Percentiles rank a stretch among this genome's conserved stretches.
phyloP scores from a whole-genome alignment of 441 rosid genomes.

The Gossypium davidsonii region DNA sequence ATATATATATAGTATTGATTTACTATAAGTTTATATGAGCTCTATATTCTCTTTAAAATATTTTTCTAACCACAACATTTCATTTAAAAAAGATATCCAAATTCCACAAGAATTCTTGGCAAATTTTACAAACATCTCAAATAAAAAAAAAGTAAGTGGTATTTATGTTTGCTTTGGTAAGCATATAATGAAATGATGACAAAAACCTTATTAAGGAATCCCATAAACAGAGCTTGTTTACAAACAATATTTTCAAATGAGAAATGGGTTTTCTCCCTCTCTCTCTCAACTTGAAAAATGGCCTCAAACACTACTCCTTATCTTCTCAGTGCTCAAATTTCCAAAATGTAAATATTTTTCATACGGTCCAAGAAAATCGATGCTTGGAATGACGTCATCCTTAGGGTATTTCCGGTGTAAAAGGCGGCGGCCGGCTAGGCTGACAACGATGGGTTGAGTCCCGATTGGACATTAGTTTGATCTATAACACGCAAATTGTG shows the following conservation, averaged over 20 bases:
- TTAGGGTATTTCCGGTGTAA: neutral
- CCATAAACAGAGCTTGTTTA: neutral
- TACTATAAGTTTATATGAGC: no score
- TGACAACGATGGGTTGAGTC: conserved; percentile 19
- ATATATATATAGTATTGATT: no score
- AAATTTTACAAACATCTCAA: no score
- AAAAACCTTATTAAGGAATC: conserved; percentile 11
- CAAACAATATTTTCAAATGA: neutral
- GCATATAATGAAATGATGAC: neutral
- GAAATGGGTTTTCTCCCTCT: neutral
- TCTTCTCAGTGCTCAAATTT: neutral
- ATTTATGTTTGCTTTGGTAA: neutral
- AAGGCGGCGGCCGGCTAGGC: neutral
- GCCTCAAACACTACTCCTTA: neutral
- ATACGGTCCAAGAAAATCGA: neutral
- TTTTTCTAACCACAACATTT: no score
- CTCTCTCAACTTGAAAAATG: conserved; percentile 2
- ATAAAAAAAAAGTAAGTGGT: neutral
- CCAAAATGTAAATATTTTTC: neutral
- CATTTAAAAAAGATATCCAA: no score
- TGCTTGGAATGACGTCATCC: neutral
- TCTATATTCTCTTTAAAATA: no score
- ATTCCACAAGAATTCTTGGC: no score
- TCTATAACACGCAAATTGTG: conserved; percentile 11
- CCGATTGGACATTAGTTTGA: conserved; percentile 8